These are phyloP conservation scores for Colletotrichum spinosum DNA, from an alignment of 2,329 filamentous ascomycete genomes.

Conservation along the genomic window DNA sequence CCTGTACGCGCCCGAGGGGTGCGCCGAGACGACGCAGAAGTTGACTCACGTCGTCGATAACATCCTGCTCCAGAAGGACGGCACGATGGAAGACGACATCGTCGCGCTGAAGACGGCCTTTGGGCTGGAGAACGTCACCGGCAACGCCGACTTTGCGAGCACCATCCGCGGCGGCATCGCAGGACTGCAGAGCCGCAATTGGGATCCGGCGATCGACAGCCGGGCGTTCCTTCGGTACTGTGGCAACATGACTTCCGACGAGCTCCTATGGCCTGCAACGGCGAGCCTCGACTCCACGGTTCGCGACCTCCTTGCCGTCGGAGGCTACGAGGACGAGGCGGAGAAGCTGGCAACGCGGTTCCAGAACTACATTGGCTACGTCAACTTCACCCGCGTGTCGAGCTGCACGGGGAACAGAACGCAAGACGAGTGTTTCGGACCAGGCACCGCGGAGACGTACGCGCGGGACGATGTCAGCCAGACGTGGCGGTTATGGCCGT, in stretches of 20 bases:
- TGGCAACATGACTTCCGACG: slow-evolving; percentile 55
- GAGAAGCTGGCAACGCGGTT: slow-evolving; percentile 54
- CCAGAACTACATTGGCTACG: slow-evolving; percentile 65
- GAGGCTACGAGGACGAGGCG: slow-evolving; percentile 44
- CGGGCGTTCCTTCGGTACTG: slow-evolving; percentile 61
- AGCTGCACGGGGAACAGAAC: background rate
- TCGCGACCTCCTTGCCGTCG: slow-evolving; percentile 53
- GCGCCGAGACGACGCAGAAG: slow-evolving; percentile 72
- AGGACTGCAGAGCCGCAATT: slow-evolving; percentile 61
- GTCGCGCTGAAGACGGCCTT: slow-evolving; percentile 59
- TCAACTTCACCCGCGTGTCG: slow-evolving; percentile 44
- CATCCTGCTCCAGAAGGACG: slow-evolving; percentile 55
- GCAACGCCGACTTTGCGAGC: slow-evolving; percentile 60
- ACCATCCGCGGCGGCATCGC: slow-evolving; percentile 55
- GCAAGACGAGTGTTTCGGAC: slow-evolving; percentile 29
- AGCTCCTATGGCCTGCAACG: slow-evolving; percentile 55
- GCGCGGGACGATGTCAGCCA: slow-evolving; percentile 14
- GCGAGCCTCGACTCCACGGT: slow-evolving; percentile 50
- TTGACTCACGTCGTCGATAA: slow-evolving; percentile 63
- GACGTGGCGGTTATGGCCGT: slow-evolving; percentile 58
- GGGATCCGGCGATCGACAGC: slow-evolving; percentile 61
- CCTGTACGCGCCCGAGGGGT: slow-evolving; percentile 65
- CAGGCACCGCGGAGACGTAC: slow-evolving; percentile 34
- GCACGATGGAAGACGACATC: slow-evolving; percentile 7
- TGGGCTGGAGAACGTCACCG: slow-evolving; percentile 56